Percentiles rank a stretch among this genome's conserved stretches.
Evolutionary conservation across 495 filamentous ascomycete species (phyloP).

Genomic region (Penicillium ochrochloron): DNA sequence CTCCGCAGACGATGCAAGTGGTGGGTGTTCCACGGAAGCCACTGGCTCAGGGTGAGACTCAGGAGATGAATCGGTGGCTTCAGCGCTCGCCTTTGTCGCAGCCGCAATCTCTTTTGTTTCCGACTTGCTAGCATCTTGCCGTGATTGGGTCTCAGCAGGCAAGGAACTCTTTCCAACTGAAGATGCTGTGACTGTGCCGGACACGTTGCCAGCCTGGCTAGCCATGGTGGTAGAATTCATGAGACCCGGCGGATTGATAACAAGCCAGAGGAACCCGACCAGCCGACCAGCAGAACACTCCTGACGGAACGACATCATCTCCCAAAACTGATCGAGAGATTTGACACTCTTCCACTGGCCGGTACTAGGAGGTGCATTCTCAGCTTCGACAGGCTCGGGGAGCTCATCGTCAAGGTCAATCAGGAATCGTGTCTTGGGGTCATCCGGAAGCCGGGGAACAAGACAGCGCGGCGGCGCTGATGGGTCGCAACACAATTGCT

Average conservation of each 20-base stretch:
- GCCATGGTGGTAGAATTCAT: conserved; percentile 47
- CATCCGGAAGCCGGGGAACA: conserved; percentile 91
- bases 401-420: conserved; percentile 85
- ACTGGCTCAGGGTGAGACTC: conserved; percentile 39
- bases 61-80: conserved; percentile 1
- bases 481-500: conserved; percentile 58
- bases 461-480: conserved; percentile 78
- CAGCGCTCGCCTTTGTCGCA: neutral
- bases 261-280: conserved; percentile 93
- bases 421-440: conserved; percentile 92
- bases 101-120: conserved; percentile 1
- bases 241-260: conserved; percentile 63
- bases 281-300: conserved; percentile 90
- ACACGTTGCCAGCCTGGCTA: conserved; percentile 28
- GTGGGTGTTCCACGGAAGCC: conserved; percentile 38
- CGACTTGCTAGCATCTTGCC: neutral
- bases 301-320: conserved; percentile 95
- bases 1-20: conserved; percentile 54
- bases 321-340: conserved; percentile 92
- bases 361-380: conserved; percentile 40
- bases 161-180: conserved; percentile 11
- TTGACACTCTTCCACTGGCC: conserved; percentile 83
- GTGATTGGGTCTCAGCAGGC: conserved; percentile 3
- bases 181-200: conserved; percentile 15
- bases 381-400: conserved; percentile 41